Evolutionary conservation across 1,284 basidiomycete species (phyloP).

Genomic region (Thecaphora frezii): DNA sequence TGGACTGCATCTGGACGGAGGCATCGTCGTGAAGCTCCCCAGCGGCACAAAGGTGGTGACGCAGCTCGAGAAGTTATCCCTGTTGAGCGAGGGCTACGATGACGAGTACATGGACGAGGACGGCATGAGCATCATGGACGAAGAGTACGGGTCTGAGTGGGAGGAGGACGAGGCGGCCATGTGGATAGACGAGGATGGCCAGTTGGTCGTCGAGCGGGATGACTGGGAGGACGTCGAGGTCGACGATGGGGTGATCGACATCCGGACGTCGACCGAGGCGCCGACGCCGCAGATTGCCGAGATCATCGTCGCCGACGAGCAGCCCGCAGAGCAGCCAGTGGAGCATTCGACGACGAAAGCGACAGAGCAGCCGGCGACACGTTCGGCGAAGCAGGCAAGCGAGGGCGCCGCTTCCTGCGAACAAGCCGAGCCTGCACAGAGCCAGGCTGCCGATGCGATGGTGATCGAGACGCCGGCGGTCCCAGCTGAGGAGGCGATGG

Average conservation of each 20-base stretch:
- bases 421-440: too few species aligned
- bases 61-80: slow-evolving; percentile 36
- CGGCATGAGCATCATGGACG: slow-evolving; percentile 20
- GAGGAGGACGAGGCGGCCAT: slow-evolving; percentile 11
- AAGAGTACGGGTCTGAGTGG: slow-evolving; percentile 1
- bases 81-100: slow-evolving; percentile 24
- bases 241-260: slow-evolving; percentile 1
- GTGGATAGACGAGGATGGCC: slow-evolving; percentile 44
- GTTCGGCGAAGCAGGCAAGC: too few species aligned
- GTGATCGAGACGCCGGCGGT: too few species aligned
- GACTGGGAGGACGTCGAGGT: slow-evolving; percentile 45
- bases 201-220: slow-evolving; percentile 39
- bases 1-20: slow-evolving; percentile 60
- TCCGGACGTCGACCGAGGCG: neutral
- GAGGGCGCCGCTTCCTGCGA: too few species aligned
- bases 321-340: too few species aligned
- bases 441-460: too few species aligned
- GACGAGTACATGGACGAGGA: slow-evolving; percentile 12
- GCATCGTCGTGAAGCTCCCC: slow-evolving; percentile 57
- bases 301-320: slow-evolving; percentile 11
- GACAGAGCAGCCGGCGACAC: too few species aligned
- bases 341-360: too few species aligned
- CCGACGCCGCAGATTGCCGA: slow-evolving; percentile 18
- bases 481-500: too few species aligned
- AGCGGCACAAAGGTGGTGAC: slow-evolving; percentile 44